Evolutionary conservation across 805 yeast genomes (phyloP).

Genomic region (Candida argentea): DNA sequence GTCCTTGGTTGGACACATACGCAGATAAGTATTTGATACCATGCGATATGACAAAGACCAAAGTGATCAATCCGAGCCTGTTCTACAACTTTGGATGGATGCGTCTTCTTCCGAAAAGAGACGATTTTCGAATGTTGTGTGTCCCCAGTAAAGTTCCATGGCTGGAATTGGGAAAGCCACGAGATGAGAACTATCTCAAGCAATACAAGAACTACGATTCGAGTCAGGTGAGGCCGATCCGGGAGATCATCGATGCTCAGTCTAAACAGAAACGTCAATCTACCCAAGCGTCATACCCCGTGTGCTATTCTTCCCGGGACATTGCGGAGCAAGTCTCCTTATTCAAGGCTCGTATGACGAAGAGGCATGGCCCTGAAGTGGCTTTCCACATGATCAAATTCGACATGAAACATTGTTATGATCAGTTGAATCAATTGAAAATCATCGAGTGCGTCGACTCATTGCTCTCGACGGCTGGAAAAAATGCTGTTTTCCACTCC

Average conservation of each 20-base stretch:
- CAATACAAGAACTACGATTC: conserved; percentile 24
- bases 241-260: conserved; percentile 14
- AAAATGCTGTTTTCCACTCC: conserved; percentile 11
- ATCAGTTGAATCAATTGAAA: conserved; percentile 46
- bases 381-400: conserved; percentile 49
- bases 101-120: conserved; percentile 50
- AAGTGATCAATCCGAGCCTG: not conserved
- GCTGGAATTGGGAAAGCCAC: conserved; percentile 3
- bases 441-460: conserved; percentile 23
- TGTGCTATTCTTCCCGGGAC: conserved; percentile 34
- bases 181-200: too few species aligned
- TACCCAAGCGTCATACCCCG: conserved; percentile 11
- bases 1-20: conserved; percentile 35
- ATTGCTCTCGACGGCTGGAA: conserved; percentile 16
- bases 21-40: conserved; percentile 22
- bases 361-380: conserved; percentile 15
- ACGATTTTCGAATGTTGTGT: conserved; percentile 51
- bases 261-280: conserved; percentile 1
- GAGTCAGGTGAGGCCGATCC: conserved; percentile 35
- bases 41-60: conserved; percentile 3
- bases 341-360: conserved; percentile 22
- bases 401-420: conserved; percentile 73
- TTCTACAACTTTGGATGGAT: conserved; percentile 26
- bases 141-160: conserved; percentile 27
- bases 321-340: conserved; percentile 27